Evolutionary conservation across 495 filamentous ascomycete species (phyloP).

Genomic region (Parathielavia appendiculata): DNA sequence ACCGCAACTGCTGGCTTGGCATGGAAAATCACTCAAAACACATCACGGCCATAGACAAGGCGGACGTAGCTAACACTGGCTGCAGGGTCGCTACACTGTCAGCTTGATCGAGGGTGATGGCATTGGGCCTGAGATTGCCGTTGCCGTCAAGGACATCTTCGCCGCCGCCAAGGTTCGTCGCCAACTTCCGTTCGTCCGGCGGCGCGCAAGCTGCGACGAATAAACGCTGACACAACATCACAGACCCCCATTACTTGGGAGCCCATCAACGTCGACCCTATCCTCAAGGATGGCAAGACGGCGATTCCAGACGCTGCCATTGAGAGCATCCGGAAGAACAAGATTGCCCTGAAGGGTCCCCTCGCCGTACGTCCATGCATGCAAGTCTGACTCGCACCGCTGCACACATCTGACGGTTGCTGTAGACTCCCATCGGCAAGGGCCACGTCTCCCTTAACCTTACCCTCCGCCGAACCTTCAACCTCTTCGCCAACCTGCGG

Average conservation of each 20-base stretch:
- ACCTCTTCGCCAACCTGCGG: conserved; percentile 98
- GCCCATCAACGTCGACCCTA: conserved; percentile 89
- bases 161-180: conserved; percentile 77
- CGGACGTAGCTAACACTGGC: conserved; percentile 18
- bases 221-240: conserved; percentile 6
- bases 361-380: conserved; percentile 65
- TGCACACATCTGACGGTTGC: conserved; percentile 16
- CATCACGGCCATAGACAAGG: conserved; percentile 1
- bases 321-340: conserved; percentile 83
- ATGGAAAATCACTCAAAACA: conserved; percentile 45
- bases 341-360: conserved; percentile 94
- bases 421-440: conserved; percentile 91
- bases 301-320: conserved; percentile 86
- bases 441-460: conserved; percentile 98
- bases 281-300: conserved; percentile 86
- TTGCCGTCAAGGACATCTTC: conserved; percentile 97
- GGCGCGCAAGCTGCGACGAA: conserved; percentile 12
- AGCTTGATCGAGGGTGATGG: conserved; percentile 98
- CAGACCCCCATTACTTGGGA: conserved; percentile 95
- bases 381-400: background rate
- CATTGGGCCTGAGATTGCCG: conserved; percentile 95
- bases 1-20: conserved; percentile 12
- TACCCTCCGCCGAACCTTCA: conserved; percentile 96
- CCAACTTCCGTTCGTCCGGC: conserved; percentile 20
- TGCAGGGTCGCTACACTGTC: conserved; percentile 87